phyloP scores from a whole-genome alignment of 1,139 yeast species.

The Magnusiomyces tetraspermus region DNA sequence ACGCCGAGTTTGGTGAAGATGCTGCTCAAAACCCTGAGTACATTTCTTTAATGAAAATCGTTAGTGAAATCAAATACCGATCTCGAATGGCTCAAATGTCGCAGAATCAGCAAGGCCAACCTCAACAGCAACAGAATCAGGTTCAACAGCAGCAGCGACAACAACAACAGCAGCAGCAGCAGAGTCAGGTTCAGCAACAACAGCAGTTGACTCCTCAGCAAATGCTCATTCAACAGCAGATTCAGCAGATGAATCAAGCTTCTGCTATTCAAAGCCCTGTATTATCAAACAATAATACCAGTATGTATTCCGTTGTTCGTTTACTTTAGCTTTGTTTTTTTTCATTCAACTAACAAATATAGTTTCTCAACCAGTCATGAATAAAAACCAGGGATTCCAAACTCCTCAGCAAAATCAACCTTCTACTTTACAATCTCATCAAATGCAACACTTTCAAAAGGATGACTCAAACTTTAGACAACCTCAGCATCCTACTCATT shows the following conservation, averaged over 20 bases:
- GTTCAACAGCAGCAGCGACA: constrained; percentile 44
- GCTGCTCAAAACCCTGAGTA: constrained; percentile 33
- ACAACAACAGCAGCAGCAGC: constrained; percentile 19
- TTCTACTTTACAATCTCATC: neutral
- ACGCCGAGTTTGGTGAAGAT: constrained; percentile 27
- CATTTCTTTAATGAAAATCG: constrained; percentile 26
- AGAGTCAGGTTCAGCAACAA: constrained; percentile 1
- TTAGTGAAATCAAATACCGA: constrained; percentile 20
- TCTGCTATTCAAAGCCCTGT: neutral
- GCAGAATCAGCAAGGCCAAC: constrained; percentile 23
- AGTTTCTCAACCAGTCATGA: neutral
- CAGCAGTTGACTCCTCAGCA: neutral
- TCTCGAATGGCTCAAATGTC: neutral
- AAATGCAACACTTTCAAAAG: neutral
- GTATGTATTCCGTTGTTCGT: too few species aligned
- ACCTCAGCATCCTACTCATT: constrained; percentile 4
- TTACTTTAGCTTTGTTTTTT: neutral
- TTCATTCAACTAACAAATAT: neutral
- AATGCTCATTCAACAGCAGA: too few species aligned
- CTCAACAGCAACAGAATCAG: constrained; percentile 30
- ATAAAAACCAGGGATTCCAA: neutral
- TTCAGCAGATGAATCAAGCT: neutral
- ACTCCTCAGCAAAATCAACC: neutral
- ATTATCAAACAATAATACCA: neutral
- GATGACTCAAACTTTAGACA: neutral